Percentiles rank a stretch among this genome's conserved stretches.
Conservation (phyloP, 164 flowering plant genomes). For the Aristolochia californica region DNA sequence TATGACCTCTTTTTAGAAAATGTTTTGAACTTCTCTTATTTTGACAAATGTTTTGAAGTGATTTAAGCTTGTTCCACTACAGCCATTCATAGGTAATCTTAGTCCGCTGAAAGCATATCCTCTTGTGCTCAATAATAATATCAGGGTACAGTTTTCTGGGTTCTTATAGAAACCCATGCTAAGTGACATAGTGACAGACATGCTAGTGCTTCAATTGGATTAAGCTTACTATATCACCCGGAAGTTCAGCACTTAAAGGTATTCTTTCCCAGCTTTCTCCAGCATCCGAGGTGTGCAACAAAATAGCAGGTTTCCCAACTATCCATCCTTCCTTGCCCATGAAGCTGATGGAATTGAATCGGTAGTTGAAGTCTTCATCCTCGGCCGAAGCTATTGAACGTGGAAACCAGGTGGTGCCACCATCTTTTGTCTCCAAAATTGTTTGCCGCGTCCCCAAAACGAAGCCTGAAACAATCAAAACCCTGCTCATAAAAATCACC, state of each 20-base stretch:
- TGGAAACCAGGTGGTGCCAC: constrained; percentile 83
- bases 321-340: constrained; percentile 96
- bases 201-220: not conserved
- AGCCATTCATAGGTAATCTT: no score
- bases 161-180: no score
- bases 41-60: no score
- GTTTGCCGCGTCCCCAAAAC: constrained; percentile 94
- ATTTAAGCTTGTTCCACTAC: no score
- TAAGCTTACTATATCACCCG: constrained; percentile 79
- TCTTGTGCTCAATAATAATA: no score
- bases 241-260: constrained; percentile 85
- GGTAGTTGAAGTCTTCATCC: constrained; percentile 95
- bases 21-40: no score
- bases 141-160: no score
- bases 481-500: not conserved
- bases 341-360: constrained; percentile 89
- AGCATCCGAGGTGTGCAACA: constrained; percentile 79
- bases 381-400: constrained; percentile 95
- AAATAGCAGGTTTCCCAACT: constrained; percentile 88
- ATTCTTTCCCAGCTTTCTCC: constrained; percentile 90
- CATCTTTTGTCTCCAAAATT: constrained; percentile 90
- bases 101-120: no score
- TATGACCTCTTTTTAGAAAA: no score
- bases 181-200: no score
- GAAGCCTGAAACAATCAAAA: constrained; percentile 38